A percentile compares a stretch with the other conserved stretches of the same genome.
Conservation (phyloP, 305 asterid genomes). For the Fraxinus albicans region DNA sequence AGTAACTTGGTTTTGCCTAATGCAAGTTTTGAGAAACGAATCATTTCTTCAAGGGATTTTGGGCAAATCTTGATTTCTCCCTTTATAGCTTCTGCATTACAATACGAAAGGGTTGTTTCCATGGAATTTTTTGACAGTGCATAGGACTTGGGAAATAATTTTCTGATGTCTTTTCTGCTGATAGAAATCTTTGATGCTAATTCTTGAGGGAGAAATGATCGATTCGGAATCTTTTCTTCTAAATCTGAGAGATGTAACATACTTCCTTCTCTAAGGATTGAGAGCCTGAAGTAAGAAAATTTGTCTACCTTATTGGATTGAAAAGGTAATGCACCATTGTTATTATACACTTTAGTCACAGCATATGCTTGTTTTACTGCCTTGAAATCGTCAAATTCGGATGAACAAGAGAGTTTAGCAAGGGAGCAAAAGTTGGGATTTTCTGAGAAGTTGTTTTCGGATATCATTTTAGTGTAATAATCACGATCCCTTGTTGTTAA, state of each 20-base stretch:
- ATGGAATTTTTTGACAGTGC: background rate
- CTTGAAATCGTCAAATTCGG: background rate
- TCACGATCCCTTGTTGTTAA: conserved; percentile 11
- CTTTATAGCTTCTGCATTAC: conserved; percentile 23
- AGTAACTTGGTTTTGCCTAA: conserved; percentile 9
- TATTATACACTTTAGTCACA: background rate
- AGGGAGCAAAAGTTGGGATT: conserved; percentile 27
- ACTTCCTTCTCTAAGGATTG: conserved; percentile 27
- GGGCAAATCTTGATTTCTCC: conserved; percentile 37
- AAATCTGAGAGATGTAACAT: conserved; percentile 27
- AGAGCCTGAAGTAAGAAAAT: conserved; percentile 36
- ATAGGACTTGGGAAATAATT: conserved; percentile 22
- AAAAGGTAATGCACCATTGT: background rate
- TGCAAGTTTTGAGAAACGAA: conserved; percentile 19
- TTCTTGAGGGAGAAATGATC: conserved; percentile 37
- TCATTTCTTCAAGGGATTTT: conserved; percentile 35
- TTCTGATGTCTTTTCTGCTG: background rate
- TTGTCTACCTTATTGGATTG: conserved; percentile 3
- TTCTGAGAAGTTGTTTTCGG: conserved; percentile 8
- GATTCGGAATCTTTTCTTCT: conserved; percentile 17
- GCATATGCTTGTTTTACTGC: background rate
- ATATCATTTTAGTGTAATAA: conserved; percentile 16
- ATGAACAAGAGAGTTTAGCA: conserved; percentile 33
- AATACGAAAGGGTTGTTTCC: background rate
- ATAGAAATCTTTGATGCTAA: conserved; percentile 28